phyloP scores from a whole-genome alignment of 208 protist species.

The Trypanosoma avium region DNA sequence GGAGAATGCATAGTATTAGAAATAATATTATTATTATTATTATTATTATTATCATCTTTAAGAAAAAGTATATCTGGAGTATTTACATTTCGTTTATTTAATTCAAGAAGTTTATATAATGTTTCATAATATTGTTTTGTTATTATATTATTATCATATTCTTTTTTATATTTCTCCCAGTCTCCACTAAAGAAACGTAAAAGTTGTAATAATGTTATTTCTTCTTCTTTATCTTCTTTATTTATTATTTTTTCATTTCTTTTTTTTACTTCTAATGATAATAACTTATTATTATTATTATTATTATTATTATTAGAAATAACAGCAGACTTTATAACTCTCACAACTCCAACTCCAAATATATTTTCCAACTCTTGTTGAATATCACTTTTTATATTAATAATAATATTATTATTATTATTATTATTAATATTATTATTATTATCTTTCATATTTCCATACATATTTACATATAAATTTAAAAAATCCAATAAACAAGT shows the following conservation, averaged over 20 bases:
- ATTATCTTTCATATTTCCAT: too few relatives aligned
- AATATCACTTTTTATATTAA: too few relatives aligned
- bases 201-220: slow-evolving; percentile 11
- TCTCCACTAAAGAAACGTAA: slow-evolving; percentile 24
- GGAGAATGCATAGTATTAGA: too few relatives aligned
- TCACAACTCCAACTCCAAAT: slow-evolving; percentile 13
- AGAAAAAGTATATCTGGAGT: too few relatives aligned
- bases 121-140: too few relatives aligned
- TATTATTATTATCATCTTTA: neutral
- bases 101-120: neutral
- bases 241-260: neutral
- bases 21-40: neutral
- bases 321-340: slow-evolving; percentile 13
- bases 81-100: too few relatives aligned
- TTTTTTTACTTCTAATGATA: neutral
- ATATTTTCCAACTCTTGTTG: slow-evolving; percentile 16
- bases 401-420: too few relatives aligned
- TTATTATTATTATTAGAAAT: neutral
- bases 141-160: too few relatives aligned
- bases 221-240: neutral
- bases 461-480: too few relatives aligned
- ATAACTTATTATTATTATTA: neutral
- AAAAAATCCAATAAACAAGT: slow-evolving; percentile 36
- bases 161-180: too few relatives aligned
- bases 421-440: too few relatives aligned